These are phyloP conservation scores for Tilletia caries DNA, from an alignment of 1,284 basidiomycete genomes.

Conservation along the genomic window DNA sequence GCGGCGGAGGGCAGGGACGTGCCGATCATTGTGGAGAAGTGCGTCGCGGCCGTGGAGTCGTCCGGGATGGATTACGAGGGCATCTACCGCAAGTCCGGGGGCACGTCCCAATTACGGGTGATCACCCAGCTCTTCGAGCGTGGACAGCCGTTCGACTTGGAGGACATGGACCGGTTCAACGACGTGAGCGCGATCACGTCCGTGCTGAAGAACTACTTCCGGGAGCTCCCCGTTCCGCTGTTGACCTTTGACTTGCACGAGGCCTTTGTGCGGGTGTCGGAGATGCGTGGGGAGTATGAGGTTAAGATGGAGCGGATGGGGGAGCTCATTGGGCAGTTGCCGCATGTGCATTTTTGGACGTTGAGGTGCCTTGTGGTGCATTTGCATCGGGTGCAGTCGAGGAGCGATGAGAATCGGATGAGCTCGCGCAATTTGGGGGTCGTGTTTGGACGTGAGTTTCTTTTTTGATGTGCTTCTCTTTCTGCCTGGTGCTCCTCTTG, in stretches of 20 bases:
- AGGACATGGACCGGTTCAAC: conserved; percentile 82
- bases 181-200: conserved; percentile 96
- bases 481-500: neutral
- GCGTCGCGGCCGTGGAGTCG: conserved; percentile 81
- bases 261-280: conserved; percentile 63
- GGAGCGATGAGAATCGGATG: conserved; percentile 76
- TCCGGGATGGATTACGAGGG: conserved; percentile 85
- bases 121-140: conserved; percentile 94
- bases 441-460: conserved; percentile 90
- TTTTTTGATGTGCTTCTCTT: neutral
- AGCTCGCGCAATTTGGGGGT: conserved; percentile 93
- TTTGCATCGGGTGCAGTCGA: conserved; percentile 60
- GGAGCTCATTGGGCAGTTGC: conserved; percentile 73
- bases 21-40: conserved; percentile 89
- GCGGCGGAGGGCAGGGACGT: conserved; percentile 69
- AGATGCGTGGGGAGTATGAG: conserved; percentile 18
- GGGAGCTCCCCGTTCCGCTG: conserved; percentile 81
- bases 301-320: conserved; percentile 44
- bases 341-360: conserved; percentile 81
- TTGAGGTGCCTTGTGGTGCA: conserved; percentile 79
- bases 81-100: conserved; percentile 95
- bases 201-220: conserved; percentile 94
- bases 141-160: conserved; percentile 83
- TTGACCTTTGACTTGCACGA: conserved; percentile 88
- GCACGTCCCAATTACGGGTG: conserved; percentile 81